Base-by-base conservation (phyloP, 129 eudicot genomes). In the Lonicera japonica region DNA sequence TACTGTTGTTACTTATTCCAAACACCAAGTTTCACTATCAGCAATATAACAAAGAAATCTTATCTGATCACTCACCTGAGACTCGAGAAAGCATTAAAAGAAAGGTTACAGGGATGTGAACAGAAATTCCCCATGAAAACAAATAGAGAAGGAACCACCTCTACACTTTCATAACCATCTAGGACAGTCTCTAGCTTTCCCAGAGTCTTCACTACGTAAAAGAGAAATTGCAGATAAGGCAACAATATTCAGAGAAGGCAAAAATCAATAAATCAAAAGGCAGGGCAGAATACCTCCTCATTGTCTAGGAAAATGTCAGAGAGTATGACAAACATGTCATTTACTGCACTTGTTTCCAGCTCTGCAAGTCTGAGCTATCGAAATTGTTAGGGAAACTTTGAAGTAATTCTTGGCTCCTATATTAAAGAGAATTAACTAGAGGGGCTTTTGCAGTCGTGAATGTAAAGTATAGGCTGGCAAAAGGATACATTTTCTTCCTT, bases 91-190 rank as follows among this genome's bases (percentile, higher is more conserved):
- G 92, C 82, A 72, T 56, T 80, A 59, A 70, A 83, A 18, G 96
- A 74, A 69, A 94, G 85, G 74, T 85, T 85, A 50, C 89, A 94
- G 17, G 96, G 99, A 63, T 54, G 88, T 16, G 95, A 87, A 74
- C 89, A 94, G 66, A 94, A 94, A 69, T 85, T 88, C 67, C 99
- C 99, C 99, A 94, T 94, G 58, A 94, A 78, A 60, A 94, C 95
- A 65, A 94, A 94, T 16, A 94, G 86, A 76, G 99, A 85, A 67
- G 99, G 99, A 67, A 88, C 96, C 57, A 94, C 92, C 29, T 77
- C 84, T 40, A 71, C 89, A 67, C 70, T 74, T 66, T 94, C 99
- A 75, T 80, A 94, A 64, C 91, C 95, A 79, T 79, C 78, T 71
- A 94, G 78, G 69, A 88, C 86, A 13, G 68, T 82, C 79, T 80